Evolutionary conservation across 2,329 filamentous ascomycete genomes (phyloP).

Genomic region (Tympanopsis confertula): DNA sequence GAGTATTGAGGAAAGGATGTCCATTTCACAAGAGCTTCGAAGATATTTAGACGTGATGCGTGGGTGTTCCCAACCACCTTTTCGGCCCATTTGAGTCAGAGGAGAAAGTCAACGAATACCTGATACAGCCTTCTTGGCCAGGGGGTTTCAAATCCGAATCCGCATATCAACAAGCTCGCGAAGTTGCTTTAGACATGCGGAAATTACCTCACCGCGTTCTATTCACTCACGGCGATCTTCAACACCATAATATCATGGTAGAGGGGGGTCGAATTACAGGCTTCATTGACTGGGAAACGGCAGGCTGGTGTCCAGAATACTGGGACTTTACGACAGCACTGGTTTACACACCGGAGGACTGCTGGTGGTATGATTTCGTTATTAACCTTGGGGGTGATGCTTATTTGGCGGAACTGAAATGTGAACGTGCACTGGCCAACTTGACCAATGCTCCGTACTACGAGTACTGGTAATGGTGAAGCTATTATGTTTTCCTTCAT

Average conservation of each 20-base stretch:
- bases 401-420: slow-evolving; percentile 8
- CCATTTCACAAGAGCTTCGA: slow-evolving; percentile 19
- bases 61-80: slow-evolving; percentile 15
- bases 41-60: slow-evolving; percentile 19
- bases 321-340: slow-evolving; percentile 6
- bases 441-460: slow-evolving; percentile 7
- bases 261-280: slow-evolving; percentile 10
- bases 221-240: background rate
- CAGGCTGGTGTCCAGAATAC: slow-evolving; percentile 3
- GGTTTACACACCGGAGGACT: slow-evolving; percentile 5
- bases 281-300: slow-evolving; percentile 15
- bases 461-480: slow-evolving; percentile 3
- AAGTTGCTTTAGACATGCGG: slow-evolving; percentile 11
- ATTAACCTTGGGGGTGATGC: slow-evolving; percentile 5
- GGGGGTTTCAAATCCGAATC: slow-evolving; percentile 13
- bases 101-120: slow-evolving; percentile 14
- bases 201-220: slow-evolving; percentile 6
- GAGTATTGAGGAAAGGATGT: slow-evolving; percentile 13
- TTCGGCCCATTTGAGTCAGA: slow-evolving; percentile 4
- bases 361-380: slow-evolving; percentile 11
- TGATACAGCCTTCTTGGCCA: slow-evolving; percentile 12
- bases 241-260: background rate
- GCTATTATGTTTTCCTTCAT: background rate
- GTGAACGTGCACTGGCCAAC: slow-evolving; percentile 9
- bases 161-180: slow-evolving; percentile 13